Evolutionary conservation across 2,329 filamentous ascomycete species (phyloP), one percentile per base, ranked within the genome.

Genomic region (Fusarium protoensiforme): DNA sequence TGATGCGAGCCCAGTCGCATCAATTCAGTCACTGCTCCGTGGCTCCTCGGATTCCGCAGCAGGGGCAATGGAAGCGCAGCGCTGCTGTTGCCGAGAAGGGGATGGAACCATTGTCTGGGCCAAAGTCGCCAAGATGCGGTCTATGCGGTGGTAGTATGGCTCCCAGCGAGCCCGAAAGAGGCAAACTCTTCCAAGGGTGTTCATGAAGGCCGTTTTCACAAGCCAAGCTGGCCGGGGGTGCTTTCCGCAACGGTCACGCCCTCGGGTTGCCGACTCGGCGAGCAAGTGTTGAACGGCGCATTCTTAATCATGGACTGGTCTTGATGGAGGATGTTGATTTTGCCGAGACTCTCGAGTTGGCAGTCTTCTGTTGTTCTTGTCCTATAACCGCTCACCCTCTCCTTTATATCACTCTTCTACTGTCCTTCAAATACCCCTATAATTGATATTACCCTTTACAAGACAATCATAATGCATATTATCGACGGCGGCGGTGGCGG

Each of bases 401-500:
- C 36, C 11, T 36, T 58, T 31, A 35, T 51, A 27, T 57, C 48
- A 36, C 53, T 61, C 31, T 58, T 24, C 22, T 29, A 43, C 38
- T 58, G n/a, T 24, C 59, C 31, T 64, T 54, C 57, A 46, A 33
- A 56, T 24, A 54, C 43, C 36, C 62, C 22, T 20, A 29, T 62
- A 35, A 53, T 61, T 62, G 20, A 33, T 43, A 58, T 31, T 36
- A 54, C 48, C 33, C 14, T 59, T 16, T 48, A 56, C 56, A 51
- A 58, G 65, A 64, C 41, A 48, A 33, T 20, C 61, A 54, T 54
- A 61, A 78, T 77, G 75, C 73, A 65, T 46, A 77, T 54, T 54
- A 76, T 77, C 62, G 74, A 76, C 64, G 65, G 68, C 29, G 35
- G 73, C 53, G 70, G 71, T 51, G 70, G 71, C 46, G 69, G 71